A percentile compares a stretch with the other conserved stretches of the same genome.
phyloP scores from a whole-genome alignment of 2,329 filamentous ascomycete genomes.

The Chaetomiaceae sp. region DNA sequence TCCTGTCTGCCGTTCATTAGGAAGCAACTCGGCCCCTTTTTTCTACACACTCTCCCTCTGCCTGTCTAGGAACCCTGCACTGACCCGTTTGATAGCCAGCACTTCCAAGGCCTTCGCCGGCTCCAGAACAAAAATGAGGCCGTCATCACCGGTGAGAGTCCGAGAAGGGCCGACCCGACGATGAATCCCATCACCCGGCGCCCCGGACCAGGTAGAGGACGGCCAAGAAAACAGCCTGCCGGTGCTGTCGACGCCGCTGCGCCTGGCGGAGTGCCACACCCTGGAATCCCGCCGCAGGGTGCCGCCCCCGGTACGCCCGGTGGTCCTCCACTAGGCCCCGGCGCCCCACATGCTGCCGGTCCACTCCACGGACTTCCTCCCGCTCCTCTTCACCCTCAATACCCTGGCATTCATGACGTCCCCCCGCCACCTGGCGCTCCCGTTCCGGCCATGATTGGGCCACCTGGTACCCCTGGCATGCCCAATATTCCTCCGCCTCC shows the following conservation, averaged over 20 bases:
- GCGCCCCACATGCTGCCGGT: background rate
- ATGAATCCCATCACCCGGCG: constrained; percentile 56
- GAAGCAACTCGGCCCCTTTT: no score
- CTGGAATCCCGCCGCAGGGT: background rate
- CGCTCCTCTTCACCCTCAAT: constrained; percentile 1
- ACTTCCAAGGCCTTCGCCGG: constrained; percentile 55
- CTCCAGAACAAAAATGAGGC: constrained; percentile 49
- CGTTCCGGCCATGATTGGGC: background rate
- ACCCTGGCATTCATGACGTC: background rate
- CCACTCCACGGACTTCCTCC: background rate
- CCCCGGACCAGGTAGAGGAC: constrained; percentile 53
- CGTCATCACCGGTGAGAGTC: constrained; percentile 30
- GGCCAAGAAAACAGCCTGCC: constrained; percentile 44
- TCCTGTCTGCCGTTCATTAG: no score
- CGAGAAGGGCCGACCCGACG: constrained; percentile 45
- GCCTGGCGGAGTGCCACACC: background rate
- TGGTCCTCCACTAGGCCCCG: background rate
- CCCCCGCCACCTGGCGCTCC: constrained; percentile 3
- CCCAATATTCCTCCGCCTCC: background rate
- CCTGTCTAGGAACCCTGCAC: background rate
- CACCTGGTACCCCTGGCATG: constrained; percentile 10
- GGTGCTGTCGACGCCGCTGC: constrained; percentile 7
- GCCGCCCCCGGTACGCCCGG: background rate
- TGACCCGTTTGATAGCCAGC: constrained; percentile 44
- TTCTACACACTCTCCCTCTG: no score